Percentiles rank a stretch among this genome's conserved stretches.
Conservation (phyloP, 768 basidiomycete species). For the Lactifluus echinatus region DNA sequence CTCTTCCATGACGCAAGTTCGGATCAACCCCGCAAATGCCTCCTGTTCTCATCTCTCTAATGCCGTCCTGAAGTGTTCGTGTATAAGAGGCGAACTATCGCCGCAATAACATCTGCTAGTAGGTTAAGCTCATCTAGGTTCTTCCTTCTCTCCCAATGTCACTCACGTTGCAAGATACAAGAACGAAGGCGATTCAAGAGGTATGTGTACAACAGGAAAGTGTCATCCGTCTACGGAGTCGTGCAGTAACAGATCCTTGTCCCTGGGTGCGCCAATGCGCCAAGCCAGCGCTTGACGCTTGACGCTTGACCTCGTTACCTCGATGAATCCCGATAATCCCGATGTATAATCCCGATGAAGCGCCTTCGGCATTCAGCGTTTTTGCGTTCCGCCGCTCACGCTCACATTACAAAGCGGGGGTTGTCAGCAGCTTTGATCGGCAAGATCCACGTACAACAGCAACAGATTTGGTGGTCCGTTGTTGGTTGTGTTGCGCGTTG, state of each 20-base stretch:
- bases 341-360: constrained; percentile 70
- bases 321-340: too few relatives aligned
- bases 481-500: too few relatives aligned
- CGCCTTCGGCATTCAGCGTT: constrained; percentile 78
- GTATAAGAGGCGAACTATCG: constrained; percentile 49
- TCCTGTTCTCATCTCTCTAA: constrained; percentile 5
- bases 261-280: too few relatives aligned
- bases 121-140: constrained; percentile 63
- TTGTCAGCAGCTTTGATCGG: constrained; percentile 37
- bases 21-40: too few relatives aligned
- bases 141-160: constrained; percentile 56
- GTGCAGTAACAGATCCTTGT: too few relatives aligned
- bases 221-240: too few relatives aligned
- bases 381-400: constrained; percentile 76
- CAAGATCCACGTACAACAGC: too few relatives aligned
- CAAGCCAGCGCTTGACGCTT: too few relatives aligned
- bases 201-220: too few relatives aligned
- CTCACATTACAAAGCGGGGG: constrained; percentile 59
- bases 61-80: background rate
- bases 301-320: too few relatives aligned
- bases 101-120: constrained; percentile 77
- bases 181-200: too few relatives aligned
- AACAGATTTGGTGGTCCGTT: constrained; percentile 46
- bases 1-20: too few relatives aligned
- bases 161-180: constrained; percentile 82